Evolutionary conservation across 2,329 filamentous ascomycete species (phyloP).

Genomic region (Paecilomyces dactylethromorphus): DNA sequence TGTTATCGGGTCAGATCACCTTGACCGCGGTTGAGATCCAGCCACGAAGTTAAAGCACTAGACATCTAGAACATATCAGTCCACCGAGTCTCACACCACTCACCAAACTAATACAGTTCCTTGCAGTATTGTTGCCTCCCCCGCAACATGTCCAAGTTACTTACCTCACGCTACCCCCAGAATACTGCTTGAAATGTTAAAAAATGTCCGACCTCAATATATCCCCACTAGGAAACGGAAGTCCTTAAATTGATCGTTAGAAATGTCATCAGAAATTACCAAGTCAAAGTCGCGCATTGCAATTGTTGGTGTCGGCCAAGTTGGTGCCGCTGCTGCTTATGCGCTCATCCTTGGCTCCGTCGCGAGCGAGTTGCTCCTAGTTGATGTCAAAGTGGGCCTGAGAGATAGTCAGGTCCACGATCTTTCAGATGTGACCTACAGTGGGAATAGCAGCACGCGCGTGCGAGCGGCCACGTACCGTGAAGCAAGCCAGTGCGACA

Average conservation of each 20-base stretch:
- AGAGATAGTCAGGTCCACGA: slow-evolving; percentile 47
- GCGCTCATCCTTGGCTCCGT: slow-evolving; percentile 47
- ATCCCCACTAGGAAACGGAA: not conserved
- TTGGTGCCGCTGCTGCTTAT: slow-evolving; percentile 41
- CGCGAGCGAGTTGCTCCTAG: slow-evolving; percentile 46
- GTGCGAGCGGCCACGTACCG: slow-evolving; percentile 39
- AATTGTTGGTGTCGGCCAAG: slow-evolving; percentile 40
- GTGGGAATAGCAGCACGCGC: slow-evolving; percentile 32
- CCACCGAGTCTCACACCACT: not conserved
- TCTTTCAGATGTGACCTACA: slow-evolving; percentile 40
- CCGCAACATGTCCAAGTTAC: not conserved
- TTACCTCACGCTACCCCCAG: not conserved
- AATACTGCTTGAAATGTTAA: not conserved
- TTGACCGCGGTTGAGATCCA: not conserved
- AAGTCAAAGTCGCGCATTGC: slow-evolving; percentile 29
- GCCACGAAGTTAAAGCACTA: not conserved
- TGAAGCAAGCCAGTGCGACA: slow-evolving; percentile 49
- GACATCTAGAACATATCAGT: not conserved
- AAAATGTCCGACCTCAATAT: not conserved
- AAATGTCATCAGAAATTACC: not conserved
- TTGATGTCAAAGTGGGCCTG: slow-evolving; percentile 40
- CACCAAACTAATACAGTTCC: not conserved
- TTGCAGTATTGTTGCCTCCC: not conserved
- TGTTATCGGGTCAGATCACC: not conserved
- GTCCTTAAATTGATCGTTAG: not conserved